These are phyloP conservation scores for Penicillium fuscoglaucum DNA, from an alignment of 2,329 filamentous ascomycete genomes.

Conservation along the genomic window DNA sequence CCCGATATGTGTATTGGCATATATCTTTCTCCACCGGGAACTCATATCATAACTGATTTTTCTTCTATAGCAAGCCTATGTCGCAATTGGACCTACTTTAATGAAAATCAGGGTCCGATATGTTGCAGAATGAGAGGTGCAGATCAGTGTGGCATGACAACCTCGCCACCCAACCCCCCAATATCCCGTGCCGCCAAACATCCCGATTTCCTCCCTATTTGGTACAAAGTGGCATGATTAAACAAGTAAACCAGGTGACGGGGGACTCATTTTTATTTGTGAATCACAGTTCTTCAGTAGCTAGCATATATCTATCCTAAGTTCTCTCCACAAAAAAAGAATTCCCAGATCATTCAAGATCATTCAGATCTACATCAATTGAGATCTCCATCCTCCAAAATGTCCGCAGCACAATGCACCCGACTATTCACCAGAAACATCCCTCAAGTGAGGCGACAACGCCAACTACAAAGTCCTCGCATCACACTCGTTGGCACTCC, in stretches of 20 bases:
- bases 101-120: neutral
- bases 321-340: neutral
- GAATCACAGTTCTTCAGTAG: neutral
- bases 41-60: neutral
- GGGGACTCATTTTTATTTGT: neutral
- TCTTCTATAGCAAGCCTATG: neutral
- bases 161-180: conserved; percentile 1
- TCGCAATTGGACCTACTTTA: neutral
- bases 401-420: conserved; percentile 9
- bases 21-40: neutral
- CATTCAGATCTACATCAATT: neutral
- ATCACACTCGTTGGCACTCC: conserved; percentile 4
- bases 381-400: neutral
- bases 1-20: neutral
- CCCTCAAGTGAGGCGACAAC: conserved; percentile 6
- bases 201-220: neutral
- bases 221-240: conserved; percentile 2
- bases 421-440: conserved; percentile 3
- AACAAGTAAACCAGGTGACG: neutral
- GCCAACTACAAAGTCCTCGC: conserved; percentile 3
- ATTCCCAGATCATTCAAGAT: neutral
- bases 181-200: neutral
- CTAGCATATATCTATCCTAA: neutral
- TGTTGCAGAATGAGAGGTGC: neutral
- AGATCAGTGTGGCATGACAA: conserved; percentile 8